Conservation (phyloP, 352 stramenopile species). For the Globisporangium ultimum region DNA sequence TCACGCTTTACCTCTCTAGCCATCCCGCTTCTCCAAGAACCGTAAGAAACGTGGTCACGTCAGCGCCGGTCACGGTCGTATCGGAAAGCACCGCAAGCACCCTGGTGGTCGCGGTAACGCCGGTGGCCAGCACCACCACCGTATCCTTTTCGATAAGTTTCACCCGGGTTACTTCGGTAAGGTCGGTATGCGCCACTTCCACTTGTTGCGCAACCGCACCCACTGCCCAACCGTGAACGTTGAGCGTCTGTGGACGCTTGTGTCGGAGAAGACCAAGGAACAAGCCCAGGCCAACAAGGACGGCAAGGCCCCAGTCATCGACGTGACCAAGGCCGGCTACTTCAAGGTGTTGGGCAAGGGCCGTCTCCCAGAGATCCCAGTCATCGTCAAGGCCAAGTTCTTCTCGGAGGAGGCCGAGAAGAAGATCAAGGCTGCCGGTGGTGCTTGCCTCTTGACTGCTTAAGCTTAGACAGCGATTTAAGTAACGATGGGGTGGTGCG, state of each 20-base stretch:
- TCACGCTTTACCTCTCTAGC: constrained; percentile 22
- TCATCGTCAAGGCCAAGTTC: constrained; percentile 99
- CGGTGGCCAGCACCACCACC: constrained; percentile 99
- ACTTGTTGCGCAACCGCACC: constrained; percentile 95
- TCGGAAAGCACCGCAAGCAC: constrained; percentile 99
- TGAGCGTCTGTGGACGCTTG: constrained; percentile 98
- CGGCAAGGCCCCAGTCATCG: constrained; percentile 98
- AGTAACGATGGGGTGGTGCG: constrained; percentile 55
- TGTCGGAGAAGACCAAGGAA: constrained; percentile 97
- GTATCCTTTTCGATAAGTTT: constrained; percentile 99
- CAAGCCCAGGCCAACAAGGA: constrained; percentile 92
- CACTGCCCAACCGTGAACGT: constrained; percentile 99
- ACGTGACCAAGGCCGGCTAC: constrained; percentile 96
- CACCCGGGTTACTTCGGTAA: constrained; percentile 99
- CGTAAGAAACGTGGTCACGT: constrained; percentile 99
- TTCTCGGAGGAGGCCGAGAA: constrained; percentile 99
- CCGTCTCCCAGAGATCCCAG: constrained; percentile 93
- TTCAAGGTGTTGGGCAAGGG: constrained; percentile 99
- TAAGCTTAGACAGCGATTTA: constrained; percentile 76
- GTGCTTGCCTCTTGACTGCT: constrained; percentile 96
- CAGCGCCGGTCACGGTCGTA: constrained; percentile 98
- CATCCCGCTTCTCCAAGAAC: constrained; percentile 95
- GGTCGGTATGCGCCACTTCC: constrained; percentile 99
- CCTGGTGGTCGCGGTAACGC: constrained; percentile 99
- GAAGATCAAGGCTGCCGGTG: constrained; percentile 99